A percentile compares a stretch with the other conserved stretches of the same genome.
Conservation (phyloP, 1,284 basidiomycete genomes). For the Farysia itapuensis region DNA sequence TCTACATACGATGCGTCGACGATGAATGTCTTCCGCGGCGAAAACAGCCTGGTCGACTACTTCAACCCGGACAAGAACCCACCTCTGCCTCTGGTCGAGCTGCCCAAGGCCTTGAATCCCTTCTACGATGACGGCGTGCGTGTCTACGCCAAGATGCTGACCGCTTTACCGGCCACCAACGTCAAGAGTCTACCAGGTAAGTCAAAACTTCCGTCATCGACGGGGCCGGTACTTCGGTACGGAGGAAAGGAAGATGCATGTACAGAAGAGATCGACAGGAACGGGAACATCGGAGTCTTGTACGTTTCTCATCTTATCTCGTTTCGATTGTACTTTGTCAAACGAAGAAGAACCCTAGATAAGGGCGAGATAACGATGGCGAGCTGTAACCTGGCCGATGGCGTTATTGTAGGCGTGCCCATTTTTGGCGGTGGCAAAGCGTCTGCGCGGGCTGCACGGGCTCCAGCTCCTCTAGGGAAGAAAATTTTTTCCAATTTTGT, state of each 20-base stretch:
- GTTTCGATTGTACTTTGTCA: no score
- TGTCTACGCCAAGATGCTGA: conserved; percentile 42
- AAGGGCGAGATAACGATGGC: no score
- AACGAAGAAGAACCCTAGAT: no score
- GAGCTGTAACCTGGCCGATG: no score
- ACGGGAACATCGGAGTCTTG: no score
- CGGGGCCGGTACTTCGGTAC: no score
- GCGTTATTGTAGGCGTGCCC: no score
- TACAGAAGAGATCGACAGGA: no score
- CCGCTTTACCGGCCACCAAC: conserved; percentile 31
- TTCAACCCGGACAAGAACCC: conserved; percentile 38
- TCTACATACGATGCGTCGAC: conserved; percentile 7
- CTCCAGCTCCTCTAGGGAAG: background rate
- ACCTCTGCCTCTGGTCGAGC: conserved; percentile 30
- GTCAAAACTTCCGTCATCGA: no score
- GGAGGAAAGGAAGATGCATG: no score
- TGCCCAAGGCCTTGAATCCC: conserved; percentile 30
- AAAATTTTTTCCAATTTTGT: background rate
- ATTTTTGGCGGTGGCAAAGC: no score
- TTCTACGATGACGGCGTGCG: conserved; percentile 26
- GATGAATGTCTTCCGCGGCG: conserved; percentile 25
- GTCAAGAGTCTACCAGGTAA: conserved; percentile 43
- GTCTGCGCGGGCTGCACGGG: background rate
- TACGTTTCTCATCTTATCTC: no score
- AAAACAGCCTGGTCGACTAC: conserved; percentile 23